Base-by-base conservation (phyloP, 495 filamentous ascomycete species). In the Lentithecium fluviatile region DNA sequence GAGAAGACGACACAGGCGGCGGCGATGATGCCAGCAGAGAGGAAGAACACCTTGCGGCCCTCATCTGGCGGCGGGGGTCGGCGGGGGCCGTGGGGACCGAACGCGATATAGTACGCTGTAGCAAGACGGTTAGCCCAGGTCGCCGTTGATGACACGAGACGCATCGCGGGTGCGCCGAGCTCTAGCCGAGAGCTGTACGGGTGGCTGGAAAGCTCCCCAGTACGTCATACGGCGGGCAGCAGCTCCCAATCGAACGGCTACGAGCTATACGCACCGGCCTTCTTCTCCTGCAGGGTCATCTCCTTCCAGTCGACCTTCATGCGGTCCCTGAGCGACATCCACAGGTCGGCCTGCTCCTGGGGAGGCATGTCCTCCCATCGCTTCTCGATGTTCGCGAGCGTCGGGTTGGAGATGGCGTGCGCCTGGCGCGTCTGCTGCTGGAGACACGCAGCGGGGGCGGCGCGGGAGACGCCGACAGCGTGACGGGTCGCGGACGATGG, bases 281-380 rank as follows among this genome's bases (percentile, higher is more conserved):
- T 97, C 88, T 97, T 96, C 82, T 98, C 94, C 76, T 90, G 85
- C 64, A 92, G 40, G 26, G 94, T 98, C 82, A 98, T 80, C 69
- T 97, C 89, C 70, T 87, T 82, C 94, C 94, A 98, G 76, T 89
- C 89, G 64, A 80, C 85, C 88, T 96, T 97, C 94, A 97, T 97
- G 70, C 94, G 86, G 79, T 98, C 94, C 70, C 94, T 81, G 73
- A 98, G 80, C 69, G 87, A 80, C 94, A 98, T 98, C 93, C 93
- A 98, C 68, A 98, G 78, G 72, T 97, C 94, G 60, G 95, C 94
- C 84, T 98, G 94, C 84, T 98, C 94, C 80, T 95, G 89, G 56
- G 92, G 90, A 37, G 91, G 91, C 89, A 98, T 89, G 56, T 74
- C 82, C 80, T 98, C 94, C 94, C 94, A 98, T 78, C 94, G 82